A percentile compares a stretch with the other conserved stretches of the same genome.
Conservation (phyloP, 2,329 filamentous ascomycete species). For the Capronia americana region DNA sequence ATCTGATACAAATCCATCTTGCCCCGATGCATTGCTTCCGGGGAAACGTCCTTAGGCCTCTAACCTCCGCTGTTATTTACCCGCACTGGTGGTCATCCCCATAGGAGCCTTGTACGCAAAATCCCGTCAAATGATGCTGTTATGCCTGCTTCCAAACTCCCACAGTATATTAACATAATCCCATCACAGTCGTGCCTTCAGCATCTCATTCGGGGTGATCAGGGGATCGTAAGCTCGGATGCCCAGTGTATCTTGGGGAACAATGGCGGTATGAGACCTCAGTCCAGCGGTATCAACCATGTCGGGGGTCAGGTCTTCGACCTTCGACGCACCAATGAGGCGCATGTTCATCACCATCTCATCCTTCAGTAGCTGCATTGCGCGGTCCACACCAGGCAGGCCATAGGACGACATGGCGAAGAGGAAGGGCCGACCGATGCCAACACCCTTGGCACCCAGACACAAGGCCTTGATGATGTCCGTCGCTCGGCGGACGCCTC, state of each 20-base stretch:
- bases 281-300: constrained; percentile 80
- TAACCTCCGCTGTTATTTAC: neutral
- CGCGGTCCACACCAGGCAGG: constrained; percentile 81
- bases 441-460: constrained; percentile 87
- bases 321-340: constrained; percentile 76
- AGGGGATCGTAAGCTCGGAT: constrained; percentile 64
- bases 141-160: neutral
- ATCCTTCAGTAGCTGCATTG: constrained; percentile 90
- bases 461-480: constrained; percentile 96
- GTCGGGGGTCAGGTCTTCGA: constrained; percentile 79
- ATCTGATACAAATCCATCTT: neutral
- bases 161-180: neutral
- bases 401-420: constrained; percentile 97
- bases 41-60: neutral
- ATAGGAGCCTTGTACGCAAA: neutral
- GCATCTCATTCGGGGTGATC: constrained; percentile 56
- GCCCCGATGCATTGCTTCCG: neutral
- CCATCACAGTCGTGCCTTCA: constrained; percentile 50
- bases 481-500: constrained; percentile 85
- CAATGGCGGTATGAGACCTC: constrained; percentile 62
- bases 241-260: constrained; percentile 68
- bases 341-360: constrained; percentile 99
- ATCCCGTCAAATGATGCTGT: neutral
- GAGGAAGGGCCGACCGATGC: constrained; percentile 91
- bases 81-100: neutral